A percentile compares a stretch with the other conserved stretches of the same genome.
Conservation (phyloP, 257 asterid genomes). For the Cinchona pubescens region DNA sequence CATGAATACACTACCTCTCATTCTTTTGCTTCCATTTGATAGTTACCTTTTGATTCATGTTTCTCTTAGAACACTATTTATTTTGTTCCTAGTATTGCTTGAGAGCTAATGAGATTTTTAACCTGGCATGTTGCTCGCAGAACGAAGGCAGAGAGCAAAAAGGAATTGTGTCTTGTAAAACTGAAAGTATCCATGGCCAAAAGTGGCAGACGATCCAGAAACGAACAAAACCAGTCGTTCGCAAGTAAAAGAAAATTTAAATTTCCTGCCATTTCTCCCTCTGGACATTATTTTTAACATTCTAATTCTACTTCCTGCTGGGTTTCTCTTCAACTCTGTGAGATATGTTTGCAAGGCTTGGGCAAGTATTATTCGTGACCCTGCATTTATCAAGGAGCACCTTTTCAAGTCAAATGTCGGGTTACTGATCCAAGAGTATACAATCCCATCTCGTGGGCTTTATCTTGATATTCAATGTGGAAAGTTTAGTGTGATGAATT, state of each 20-base stretch:
- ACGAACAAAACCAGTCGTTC: too few relatives aligned
- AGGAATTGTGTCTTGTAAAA: background rate
- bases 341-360: constrained; percentile 5
- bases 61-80: background rate
- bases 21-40: background rate
- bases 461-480: background rate
- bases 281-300: constrained; percentile 6
- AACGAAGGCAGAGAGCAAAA: background rate
- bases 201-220: background rate
- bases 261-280: background rate
- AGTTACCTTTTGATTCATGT: too few relatives aligned
- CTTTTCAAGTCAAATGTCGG: background rate
- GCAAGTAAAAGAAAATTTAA: background rate
- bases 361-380: background rate
- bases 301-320: constrained; percentile 14
- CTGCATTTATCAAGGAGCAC: constrained; percentile 7
- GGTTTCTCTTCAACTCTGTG: background rate
- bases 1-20: background rate
- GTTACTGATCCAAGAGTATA: constrained; percentile 1
- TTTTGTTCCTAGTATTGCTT: too few relatives aligned
- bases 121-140: background rate
- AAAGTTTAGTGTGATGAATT: background rate
- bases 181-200: background rate
- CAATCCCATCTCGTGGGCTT: background rate
- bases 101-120: background rate